Percentiles rank a stretch among this genome's conserved stretches.
These are phyloP conservation scores for Pilobolus umbonatus DNA, from an alignment of 192 early-diverging fungal genomes.

Conservation along the genomic window DNA sequence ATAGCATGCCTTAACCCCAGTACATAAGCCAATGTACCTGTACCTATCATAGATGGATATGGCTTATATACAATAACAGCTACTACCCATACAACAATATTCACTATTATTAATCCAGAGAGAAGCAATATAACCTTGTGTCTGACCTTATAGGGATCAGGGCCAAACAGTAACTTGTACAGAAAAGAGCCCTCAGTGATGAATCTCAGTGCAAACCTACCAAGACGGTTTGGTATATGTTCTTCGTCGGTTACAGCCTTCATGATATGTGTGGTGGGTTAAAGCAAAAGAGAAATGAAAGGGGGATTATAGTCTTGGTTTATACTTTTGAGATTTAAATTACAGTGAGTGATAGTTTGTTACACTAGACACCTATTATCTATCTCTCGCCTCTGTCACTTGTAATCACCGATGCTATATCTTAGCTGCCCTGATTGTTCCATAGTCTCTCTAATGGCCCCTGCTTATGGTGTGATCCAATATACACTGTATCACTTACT, in stretches of 20 bases:
- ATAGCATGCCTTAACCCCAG: slow-evolving; percentile 56
- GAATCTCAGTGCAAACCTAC: slow-evolving; percentile 8
- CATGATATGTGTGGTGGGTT: neutral
- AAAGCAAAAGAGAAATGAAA: slow-evolving; percentile 1
- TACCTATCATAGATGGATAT: slow-evolving; percentile 41
- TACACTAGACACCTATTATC: neutral
- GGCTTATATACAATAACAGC: slow-evolving; percentile 27
- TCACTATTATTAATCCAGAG: slow-evolving; percentile 26
- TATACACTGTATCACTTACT: no score
- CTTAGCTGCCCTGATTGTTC: no score
- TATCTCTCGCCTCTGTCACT: neutral
- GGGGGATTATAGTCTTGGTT: neutral
- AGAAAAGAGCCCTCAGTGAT: slow-evolving; percentile 18
- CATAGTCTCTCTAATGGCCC: no score
- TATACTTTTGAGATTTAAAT: no score
- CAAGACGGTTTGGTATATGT: slow-evolving; percentile 3
- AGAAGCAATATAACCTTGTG: slow-evolving; percentile 35
- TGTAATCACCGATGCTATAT: no score
- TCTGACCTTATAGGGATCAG: slow-evolving; percentile 27
- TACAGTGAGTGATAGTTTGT: no score
- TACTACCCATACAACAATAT: slow-evolving; percentile 42
- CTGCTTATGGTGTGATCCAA: no score
- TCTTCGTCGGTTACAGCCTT: neutral
- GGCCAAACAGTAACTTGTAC: slow-evolving; percentile 29
- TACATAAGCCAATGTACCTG: slow-evolving; percentile 43